Evolutionary conservation across 1,139 yeast species (phyloP), one percentile per base, ranked within the genome.

Genomic region (Nakaseomyces glabratus): DNA sequence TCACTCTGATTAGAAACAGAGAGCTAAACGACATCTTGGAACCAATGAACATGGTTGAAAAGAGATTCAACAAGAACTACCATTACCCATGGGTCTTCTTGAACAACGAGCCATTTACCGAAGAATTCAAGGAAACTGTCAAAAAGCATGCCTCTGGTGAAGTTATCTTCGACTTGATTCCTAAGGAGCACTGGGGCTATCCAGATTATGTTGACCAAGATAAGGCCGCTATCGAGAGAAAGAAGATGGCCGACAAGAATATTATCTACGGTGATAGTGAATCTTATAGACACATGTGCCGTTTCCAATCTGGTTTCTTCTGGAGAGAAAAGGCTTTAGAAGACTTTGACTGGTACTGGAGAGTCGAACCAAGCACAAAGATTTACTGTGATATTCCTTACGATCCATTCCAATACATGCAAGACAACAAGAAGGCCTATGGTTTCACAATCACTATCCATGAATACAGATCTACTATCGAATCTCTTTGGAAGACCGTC

Each of bases 291-390:
- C 84, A 78, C 60, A 86, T 86, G 95, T 86, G 96, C 62, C 76
- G 96, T 55, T 86, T 68, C 58, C 93, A 86, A 58, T 76, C 90
- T 22, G 96, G 96, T 1, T 82, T 85, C 62, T 85, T 88, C 66
- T 86, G 76, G 70, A 71, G 82, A 62, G 93, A 84, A 52, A 76
- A 75, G 30, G 56, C 80, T 32, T 61, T 85, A 70, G 67, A 66
- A 38, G 76, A 79, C 22, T 85, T 75, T 57, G 85, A 80, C 47
- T 85, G 82, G 68, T 86, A 86, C 67, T 86, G 96, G 95, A 77
- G 96, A 62, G 95, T 86, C 36, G 96, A 88, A 61, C 96, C 95
- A 20, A 81, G 75, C 52, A 74, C 80, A 52, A 68, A 71, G 53
- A 66, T 84, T 36, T 77, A 63, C 57, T 85, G 95, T 66, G 93